Evolutionary conservation across 805 yeast genomes (phyloP), one percentile per base, ranked within the genome.

Genomic region (Candida pseudofarinosa): DNA sequence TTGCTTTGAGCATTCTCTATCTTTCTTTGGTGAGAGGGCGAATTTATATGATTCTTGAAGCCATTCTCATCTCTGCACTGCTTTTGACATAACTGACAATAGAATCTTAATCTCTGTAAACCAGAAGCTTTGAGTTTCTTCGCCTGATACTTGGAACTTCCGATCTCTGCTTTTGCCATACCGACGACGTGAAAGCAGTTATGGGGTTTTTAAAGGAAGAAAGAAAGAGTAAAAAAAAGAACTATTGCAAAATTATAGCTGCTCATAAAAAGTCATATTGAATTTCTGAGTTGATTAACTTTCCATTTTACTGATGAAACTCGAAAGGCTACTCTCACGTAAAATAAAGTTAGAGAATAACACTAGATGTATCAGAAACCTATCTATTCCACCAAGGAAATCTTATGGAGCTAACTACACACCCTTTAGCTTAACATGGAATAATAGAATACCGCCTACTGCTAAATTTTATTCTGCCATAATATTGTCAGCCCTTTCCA

Each of bases 21-120:
- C 40, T 77, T 78, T 15, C 78, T 76, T 37, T 76, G 62, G 58
- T 93, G 99, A 1, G 85, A 71, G 36, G 86, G 88, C n/a, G 95
- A 81, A 48, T 74, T 73, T n/a, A 83, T 74, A 60, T 93, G 99
- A 54, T 91, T 85, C 54, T 85, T 84, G 69, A 86, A 93, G 19
- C 99, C 99, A 64, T 93, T 91, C 48, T 86, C 95, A 60, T 95
- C 99, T 42, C 97, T 69, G 60, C 98, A 90, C 65, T 93, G 99
- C 56, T 91, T 88, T 58, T 76, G 79, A 56, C 99, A 93, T 2
- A 88, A 74, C 60, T 85, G 98, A 62, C 99, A 93, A 63, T 89
- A 95, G 74, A 80, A 91, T 47, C 80, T 74, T 40, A 93, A 76
- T 56, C 86, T 82, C 63, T 90, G 97, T 19, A 90, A 79, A 2